These are phyloP conservation scores for Paramarasmius palmivorus DNA, from an alignment of 1,284 basidiomycete genomes.

Conservation along the genomic window DNA sequence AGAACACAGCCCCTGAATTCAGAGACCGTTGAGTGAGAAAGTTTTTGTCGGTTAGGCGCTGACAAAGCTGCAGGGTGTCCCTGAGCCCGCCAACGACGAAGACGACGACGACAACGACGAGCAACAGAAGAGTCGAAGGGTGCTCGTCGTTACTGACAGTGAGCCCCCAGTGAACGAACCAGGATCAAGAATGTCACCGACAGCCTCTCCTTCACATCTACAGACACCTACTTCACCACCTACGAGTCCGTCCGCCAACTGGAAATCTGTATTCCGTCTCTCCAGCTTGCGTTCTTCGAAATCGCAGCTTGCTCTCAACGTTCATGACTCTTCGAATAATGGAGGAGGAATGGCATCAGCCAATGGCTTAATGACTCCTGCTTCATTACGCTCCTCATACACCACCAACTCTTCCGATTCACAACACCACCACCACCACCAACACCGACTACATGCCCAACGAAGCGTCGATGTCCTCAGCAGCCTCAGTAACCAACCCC, in stretches of 20 bases:
- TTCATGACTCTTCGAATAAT: constrained; percentile 1
- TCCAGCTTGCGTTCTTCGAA: constrained; percentile 39
- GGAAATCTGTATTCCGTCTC: constrained; percentile 67
- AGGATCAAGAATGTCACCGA: no score
- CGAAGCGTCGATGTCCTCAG: not conserved
- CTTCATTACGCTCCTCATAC: constrained; percentile 10
- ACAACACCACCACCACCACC: no score
- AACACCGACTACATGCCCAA: no score
- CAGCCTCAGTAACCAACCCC: not conserved
- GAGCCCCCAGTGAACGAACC: no score
- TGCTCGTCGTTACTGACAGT: no score
- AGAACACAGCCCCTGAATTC: no score
- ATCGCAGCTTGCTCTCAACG: constrained; percentile 35
- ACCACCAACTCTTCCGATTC: not conserved
- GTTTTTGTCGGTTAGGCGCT: no score
- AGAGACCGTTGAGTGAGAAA: no score
- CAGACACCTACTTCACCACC: constrained; percentile 17
- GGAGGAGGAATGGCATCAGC: not conserved
- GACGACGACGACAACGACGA: constrained; percentile 7
- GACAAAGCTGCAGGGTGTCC: no score
- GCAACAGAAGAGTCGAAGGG: no score
- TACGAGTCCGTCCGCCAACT: constrained; percentile 24
- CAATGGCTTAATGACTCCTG: not conserved
- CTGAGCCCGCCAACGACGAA: no score
- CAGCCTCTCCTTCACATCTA: constrained; percentile 27